Evolutionary conservation across 495 filamentous ascomycete species (phyloP).

Genomic region (Xylaria flabelliformis): DNA sequence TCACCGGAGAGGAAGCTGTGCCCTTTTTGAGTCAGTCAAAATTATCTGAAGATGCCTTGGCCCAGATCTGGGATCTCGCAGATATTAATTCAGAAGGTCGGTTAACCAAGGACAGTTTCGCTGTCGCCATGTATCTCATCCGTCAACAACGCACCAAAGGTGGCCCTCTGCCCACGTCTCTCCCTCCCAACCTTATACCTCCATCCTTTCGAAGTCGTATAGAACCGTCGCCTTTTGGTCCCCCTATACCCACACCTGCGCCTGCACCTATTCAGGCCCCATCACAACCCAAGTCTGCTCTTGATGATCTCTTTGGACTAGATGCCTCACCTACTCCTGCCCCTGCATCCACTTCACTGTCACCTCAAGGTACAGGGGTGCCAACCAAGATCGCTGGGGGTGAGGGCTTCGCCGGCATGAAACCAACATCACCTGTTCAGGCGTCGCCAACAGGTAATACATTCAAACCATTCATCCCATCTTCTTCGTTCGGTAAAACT

Average conservation of each 20-base stretch:
- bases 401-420: slow-evolving; percentile 64
- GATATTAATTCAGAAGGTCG: slow-evolving; percentile 92
- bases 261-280: slow-evolving; percentile 58
- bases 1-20: slow-evolving; percentile 94
- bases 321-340: slow-evolving; percentile 67
- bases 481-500: slow-evolving; percentile 86
- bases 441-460: slow-evolving; percentile 55
- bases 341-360: slow-evolving; percentile 66
- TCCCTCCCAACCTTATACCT: slow-evolving; percentile 84
- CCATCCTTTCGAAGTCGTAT: slow-evolving; percentile 82
- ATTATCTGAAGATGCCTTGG: slow-evolving; percentile 85
- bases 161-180: slow-evolving; percentile 68
- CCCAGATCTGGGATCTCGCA: slow-evolving; percentile 96
- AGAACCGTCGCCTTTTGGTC: slow-evolving; percentile 56
- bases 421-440: slow-evolving; percentile 61
- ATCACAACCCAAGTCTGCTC: slow-evolving; percentile 71
- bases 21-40: slow-evolving; percentile 91
- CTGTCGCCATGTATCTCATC: slow-evolving; percentile 97
- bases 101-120: slow-evolving; percentile 88
- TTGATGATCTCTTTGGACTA: slow-evolving; percentile 91
- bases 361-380: slow-evolving; percentile 71
- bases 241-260: slow-evolving; percentile 50
- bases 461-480: slow-evolving; percentile 90
- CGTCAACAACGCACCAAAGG: slow-evolving; percentile 80
- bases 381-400: slow-evolving; percentile 35